Evolutionary conservation across 208 protist genomes (phyloP).

Genomic region (Trypanosoma platydactyli): DNA sequence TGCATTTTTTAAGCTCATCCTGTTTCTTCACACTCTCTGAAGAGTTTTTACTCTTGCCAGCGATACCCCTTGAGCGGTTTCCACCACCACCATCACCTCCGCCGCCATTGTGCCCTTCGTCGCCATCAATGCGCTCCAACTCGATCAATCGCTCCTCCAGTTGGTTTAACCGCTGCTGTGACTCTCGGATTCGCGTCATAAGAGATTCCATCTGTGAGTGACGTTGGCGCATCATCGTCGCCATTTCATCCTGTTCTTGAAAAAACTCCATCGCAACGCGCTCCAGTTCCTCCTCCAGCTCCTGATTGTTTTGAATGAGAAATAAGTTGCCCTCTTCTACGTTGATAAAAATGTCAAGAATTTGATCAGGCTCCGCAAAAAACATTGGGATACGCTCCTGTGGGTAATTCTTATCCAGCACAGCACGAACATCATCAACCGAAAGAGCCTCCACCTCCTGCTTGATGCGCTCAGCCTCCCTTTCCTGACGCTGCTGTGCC

Average conservation of each 20-base stretch:
- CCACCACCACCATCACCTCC: not conserved
- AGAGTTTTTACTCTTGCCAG: conserved; percentile 2
- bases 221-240: conserved; percentile 76
- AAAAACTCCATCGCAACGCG: conserved; percentile 85
- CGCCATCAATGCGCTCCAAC: conserved; percentile 43
- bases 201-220: conserved; percentile 86
- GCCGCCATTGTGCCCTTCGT: not conserved
- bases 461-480: conserved; percentile 37
- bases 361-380: conserved; percentile 89
- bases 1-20: conserved; percentile 63
- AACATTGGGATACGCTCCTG: conserved; percentile 89
- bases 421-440: conserved; percentile 50
- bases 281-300: conserved; percentile 94
- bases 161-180: conserved; percentile 69
- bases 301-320: conserved; percentile 96
- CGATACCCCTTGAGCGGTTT: not conserved
- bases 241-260: conserved; percentile 86
- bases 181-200: conserved; percentile 65
- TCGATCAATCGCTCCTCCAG: conserved; percentile 65
- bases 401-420: conserved; percentile 62
- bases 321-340: conserved; percentile 97
- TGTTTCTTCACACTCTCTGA: conserved; percentile 40
- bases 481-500: conserved; percentile 46
- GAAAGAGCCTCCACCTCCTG: conserved; percentile 57
- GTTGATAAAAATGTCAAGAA: conserved; percentile 94